Base-by-base conservation (phyloP, 1,139 yeast genomes). In the Yamadazyma taylorii region DNA sequence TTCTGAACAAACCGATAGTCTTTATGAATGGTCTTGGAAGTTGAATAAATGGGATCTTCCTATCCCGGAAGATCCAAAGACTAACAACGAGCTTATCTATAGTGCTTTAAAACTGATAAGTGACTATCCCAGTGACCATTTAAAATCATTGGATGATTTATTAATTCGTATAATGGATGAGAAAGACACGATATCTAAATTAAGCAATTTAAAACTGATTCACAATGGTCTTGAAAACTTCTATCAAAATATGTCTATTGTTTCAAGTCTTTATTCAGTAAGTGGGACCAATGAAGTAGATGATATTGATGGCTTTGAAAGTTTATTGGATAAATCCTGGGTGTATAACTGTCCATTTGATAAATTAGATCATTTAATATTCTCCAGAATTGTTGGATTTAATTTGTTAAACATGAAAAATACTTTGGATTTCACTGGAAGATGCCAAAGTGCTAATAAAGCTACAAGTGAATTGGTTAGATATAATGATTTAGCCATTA, bases 41-140 rank as follows among this genome's bases (percentile, higher is more conserved):
- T 59, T 86, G 26, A 75, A 71, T 37, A 70, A 74, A 35, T 87
- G 95, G 95, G 83, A 81, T 39, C 41, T 82, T 4, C 85, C 92
- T 0, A 49, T 52, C 2, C 63, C 75, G 0, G 49, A 47, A 2
- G 42, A 41, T 0, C 54, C 72, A 0, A 32, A 35, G 0, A 55
- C 58, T 3, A 73, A 68, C 33, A 68, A 74, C 38, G 73, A 70
- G 33, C 54, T 61, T 5, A 60, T 77, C 10, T 84, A 78, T 50
- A 64, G 63, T 13, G 58, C 71, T 2, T 60, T 81, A 42, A 79
- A 74, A 39, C 56, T 54, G 30, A 46, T 71, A 2, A 61, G 62
- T 31, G 75, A 69, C 29, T 45, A 51, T 36, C 66, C 12, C n/a
- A 14, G 11, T 14, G 35, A 33, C 21, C 14, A 12, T 16, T 16